Percentiles rank a stretch among this genome's conserved stretches.
These are phyloP conservation scores for Suillus americanus DNA, from an alignment of 768 basidiomycete genomes.

Conservation along the genomic window DNA sequence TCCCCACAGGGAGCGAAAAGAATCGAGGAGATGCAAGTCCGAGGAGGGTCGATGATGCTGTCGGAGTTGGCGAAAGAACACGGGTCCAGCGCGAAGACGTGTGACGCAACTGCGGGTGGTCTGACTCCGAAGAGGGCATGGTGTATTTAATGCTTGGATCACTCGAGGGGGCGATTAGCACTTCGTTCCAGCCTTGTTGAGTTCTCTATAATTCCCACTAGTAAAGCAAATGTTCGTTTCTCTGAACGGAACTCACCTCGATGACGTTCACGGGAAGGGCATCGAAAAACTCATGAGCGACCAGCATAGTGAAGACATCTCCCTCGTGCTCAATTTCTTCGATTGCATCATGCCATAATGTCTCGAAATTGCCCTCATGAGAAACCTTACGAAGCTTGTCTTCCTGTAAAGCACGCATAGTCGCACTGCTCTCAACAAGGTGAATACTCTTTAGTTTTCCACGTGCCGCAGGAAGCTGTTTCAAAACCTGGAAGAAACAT, in stretches of 20 bases:
- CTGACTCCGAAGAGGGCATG: slow-evolving; percentile 20
- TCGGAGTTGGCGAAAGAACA: slow-evolving; percentile 64
- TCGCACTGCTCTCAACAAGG: slow-evolving; percentile 77
- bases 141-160: slow-evolving; percentile 38
- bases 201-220: slow-evolving; percentile 53
- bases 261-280: slow-evolving; percentile 90
- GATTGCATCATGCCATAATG: slow-evolving; percentile 75
- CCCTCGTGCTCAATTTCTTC: slow-evolving; percentile 57
- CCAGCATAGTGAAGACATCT: slow-evolving; percentile 71
- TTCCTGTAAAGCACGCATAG: slow-evolving; percentile 66
- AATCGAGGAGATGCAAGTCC: slow-evolving; percentile 72
- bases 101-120: slow-evolving; percentile 12
- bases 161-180: slow-evolving; percentile 57
- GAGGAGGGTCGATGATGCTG: slow-evolving; percentile 52
- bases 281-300: slow-evolving; percentile 98
- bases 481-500: slow-evolving; percentile 43
- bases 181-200: slow-evolving; percentile 80
- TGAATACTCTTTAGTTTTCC: slow-evolving; percentile 50
- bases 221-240: not conserved
- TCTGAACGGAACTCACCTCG: slow-evolving; percentile 52
- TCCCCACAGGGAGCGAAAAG: slow-evolving; percentile 60
- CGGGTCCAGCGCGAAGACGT: slow-evolving; percentile 50
- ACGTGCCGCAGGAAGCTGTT: slow-evolving; percentile 41
- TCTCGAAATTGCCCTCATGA: slow-evolving; percentile 31
- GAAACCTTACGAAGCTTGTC: slow-evolving; percentile 41